Base-by-base conservation (phyloP, 73 alveolate genomes). In the Paramecium pentaurelia region DNA sequence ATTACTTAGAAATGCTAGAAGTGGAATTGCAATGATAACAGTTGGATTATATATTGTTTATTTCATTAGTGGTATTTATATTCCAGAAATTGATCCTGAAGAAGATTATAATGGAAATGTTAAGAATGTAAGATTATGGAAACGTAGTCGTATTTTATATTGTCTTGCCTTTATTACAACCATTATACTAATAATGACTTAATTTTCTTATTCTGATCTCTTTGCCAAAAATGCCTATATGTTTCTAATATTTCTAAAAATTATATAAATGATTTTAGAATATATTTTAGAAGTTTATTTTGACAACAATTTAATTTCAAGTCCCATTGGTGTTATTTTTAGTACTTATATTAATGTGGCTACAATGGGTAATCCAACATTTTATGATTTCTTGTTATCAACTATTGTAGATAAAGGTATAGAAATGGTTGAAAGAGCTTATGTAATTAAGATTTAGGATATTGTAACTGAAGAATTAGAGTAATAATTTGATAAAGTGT, bases 341-440 rank as follows among this genome's bases (percentile, higher is more conserved):
- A 47, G 58, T 80, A 80, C 75, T 20, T 80, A 80, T 22, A 42
- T 80, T 12, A 80, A 80, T 80, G 91, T 80, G 6, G 91, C 91
- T 2, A 80, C 91, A 2, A 80, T 80, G 91, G 91, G 91, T 80
- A 80, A 80, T 80, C 91, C 91, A 49, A 80, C 91, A 45, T 80
- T 80, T 47, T 80, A 80, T 80, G 91, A 22, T n/a, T 80, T 80
- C 27, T 47, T 80, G 3, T 44, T 80, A 7, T 80, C 91, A 1
- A 80, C 91, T 2, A 18, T 80, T 22, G 75, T 80, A 4, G 91
- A 80, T 80, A 80, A 80, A 12, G 91, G 91, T 40, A 42, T 80
- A 11, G 91, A 80, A 49, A 80, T 80, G 91, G 38, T 25, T 4
- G 91, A 80, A 47, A 80, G 91, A 80, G 91, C 91, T 49, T 80